Evolutionary conservation across 2,329 filamentous ascomycete species (phyloP), one percentile per base, ranked within the genome.

Genomic region (Macroventuria anomochaeta): DNA sequence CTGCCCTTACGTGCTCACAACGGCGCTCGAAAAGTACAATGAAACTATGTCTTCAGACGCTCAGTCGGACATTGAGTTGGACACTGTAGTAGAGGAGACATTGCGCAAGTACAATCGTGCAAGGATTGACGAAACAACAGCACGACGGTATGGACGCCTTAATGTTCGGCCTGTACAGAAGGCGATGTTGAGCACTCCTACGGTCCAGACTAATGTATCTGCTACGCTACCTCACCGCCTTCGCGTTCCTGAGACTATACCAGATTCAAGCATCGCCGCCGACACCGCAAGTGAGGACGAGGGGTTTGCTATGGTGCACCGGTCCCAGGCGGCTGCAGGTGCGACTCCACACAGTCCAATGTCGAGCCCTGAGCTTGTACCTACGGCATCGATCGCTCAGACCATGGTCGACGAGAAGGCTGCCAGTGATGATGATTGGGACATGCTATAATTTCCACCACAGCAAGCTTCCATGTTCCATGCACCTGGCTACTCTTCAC

Each of bases 301-400:
- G 10, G 42, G 26, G 1, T 56, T 53, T 32, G 21, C 48, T 10
- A 11, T 56, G 2, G 23, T 56, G 2, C 21, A 40, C 20, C 38
- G 8, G n/a, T 2, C 47, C 2, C 20, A 20, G 3, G 5, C 38
- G 7, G 21, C 15, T 1, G 23, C 12, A 12, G 7, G 10, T 2
- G 13, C 29, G 3, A 21, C 13, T 2, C n/a, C 33, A 0, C 21
- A 46, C 17, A 51, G 42, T 37, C 26, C 11, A 3, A 43, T 53
- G 38, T 56, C 53, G 8, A 56, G 53, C 15, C 53, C 53, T 11
- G 53, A 56, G 26, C 47, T 56, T 15, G 23, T 56, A 10, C 26
- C 44, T 12, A n/a, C 33, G 10, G 33, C 12, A 15, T 43, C 44
- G 4, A 28, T 39, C 17, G 39, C 33, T 8, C 26, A 39, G 8